Percentiles rank a stretch among this genome's conserved stretches.
phyloP scores from a whole-genome alignment of 1,284 basidiomycete genomes.

The Cerrena zonata region DNA sequence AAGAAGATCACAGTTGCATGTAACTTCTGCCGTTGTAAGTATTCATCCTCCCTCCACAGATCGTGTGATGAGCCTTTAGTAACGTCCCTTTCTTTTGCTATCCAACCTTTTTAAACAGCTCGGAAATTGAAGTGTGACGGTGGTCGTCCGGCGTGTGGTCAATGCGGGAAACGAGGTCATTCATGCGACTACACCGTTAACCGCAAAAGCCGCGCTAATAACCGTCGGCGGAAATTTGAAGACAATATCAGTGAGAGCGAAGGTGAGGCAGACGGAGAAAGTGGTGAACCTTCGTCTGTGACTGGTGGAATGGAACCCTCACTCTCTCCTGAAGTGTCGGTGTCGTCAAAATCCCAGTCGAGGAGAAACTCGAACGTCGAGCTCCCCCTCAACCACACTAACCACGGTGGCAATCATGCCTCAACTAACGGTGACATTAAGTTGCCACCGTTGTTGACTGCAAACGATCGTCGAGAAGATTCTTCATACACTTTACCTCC shows the following conservation, averaged over 20 bases:
- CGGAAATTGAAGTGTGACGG: constrained; percentile 81
- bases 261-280: constrained; percentile 53
- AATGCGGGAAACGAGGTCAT: constrained; percentile 70
- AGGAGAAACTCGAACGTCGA: constrained; percentile 55
- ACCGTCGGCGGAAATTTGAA: constrained; percentile 45
- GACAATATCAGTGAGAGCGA: constrained; percentile 47
- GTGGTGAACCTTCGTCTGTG: constrained; percentile 34
- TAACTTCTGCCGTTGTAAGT: constrained; percentile 79
- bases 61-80: too few species aligned
- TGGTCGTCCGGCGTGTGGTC: constrained; percentile 69
- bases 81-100: constrained; percentile 9
- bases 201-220: constrained; percentile 60
- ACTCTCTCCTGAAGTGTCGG: constrained; percentile 57
- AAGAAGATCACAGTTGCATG: constrained; percentile 81
- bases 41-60: not conserved
- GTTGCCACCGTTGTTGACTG: constrained; percentile 23
- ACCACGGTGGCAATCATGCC: constrained; percentile 21
- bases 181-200: constrained; percentile 74
- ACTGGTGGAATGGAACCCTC: constrained; percentile 47
- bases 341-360: constrained; percentile 43
- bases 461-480: constrained; percentile 23
- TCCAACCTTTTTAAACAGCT: constrained; percentile 44
- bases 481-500: constrained; percentile 22
- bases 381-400: constrained; percentile 15
- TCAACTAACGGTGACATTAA: too few species aligned